phyloP scores from a whole-genome alignment of 176 grass and related monocot genomes.

The Oryza brachyantha region DNA sequence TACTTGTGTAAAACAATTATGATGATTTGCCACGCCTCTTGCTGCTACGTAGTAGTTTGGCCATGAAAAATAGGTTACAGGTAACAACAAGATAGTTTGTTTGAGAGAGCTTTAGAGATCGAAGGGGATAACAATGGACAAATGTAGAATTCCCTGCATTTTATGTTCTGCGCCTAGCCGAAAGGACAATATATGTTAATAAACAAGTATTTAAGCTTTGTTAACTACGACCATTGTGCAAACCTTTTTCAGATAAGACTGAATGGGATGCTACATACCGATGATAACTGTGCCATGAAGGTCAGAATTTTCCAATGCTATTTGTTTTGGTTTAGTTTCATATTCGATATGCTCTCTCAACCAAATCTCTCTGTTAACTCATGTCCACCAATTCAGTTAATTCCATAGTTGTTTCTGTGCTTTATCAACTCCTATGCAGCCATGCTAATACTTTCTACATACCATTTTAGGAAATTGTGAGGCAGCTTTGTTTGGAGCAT shows the following conservation, averaged over 20 bases:
- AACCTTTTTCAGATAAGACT: slow-evolving; percentile 70
- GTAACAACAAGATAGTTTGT: neutral
- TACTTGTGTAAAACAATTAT: neutral
- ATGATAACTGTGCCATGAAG: slow-evolving; percentile 79
- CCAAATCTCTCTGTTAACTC: slow-evolving; percentile 1
- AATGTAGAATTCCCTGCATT: neutral
- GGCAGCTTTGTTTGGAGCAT: slow-evolving; percentile 87
- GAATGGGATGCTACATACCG: slow-evolving; percentile 83
- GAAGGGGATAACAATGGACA: neutral
- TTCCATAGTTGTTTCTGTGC: neutral
- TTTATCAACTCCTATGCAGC: neutral
- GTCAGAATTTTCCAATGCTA: slow-evolving; percentile 30
- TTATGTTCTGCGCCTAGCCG: neutral
- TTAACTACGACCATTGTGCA: slow-evolving; percentile 1
- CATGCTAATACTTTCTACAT: neutral
- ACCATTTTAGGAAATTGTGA: slow-evolving; percentile 84
- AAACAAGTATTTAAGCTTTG: neutral
- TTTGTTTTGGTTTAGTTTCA: neutral
- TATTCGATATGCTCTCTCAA: neutral
- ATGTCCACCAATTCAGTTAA: neutral
- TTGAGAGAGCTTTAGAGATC: neutral
- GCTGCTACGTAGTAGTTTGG: neutral
- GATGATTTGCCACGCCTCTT: neutral
- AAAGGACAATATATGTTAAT: neutral
- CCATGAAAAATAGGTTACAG: neutral